A percentile compares a stretch with the other conserved stretches of the same genome.
Evolutionary conservation across 2,329 filamentous ascomycete genomes (phyloP).

Genomic region (Albophoma yamanashiensis): DNA sequence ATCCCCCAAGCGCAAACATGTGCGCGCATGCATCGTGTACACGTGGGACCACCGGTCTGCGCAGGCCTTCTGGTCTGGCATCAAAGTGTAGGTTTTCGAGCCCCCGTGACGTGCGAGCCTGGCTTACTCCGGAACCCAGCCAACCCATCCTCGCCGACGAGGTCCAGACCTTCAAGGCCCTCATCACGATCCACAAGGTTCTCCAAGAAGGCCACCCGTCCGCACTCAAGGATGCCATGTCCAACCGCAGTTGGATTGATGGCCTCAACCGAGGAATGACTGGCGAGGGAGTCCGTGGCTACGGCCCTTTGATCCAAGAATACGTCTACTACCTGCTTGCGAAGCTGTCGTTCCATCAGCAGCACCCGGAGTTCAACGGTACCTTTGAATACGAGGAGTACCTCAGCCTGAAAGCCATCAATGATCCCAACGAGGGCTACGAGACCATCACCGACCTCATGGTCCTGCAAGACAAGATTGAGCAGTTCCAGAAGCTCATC

Average conservation of each 20-base stretch:
- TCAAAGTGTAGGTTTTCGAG: slow-evolving; percentile 74
- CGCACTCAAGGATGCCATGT: slow-evolving; percentile 78
- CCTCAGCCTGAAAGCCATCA: slow-evolving; percentile 93
- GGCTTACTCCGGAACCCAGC: slow-evolving; percentile 30
- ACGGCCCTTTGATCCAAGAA: slow-evolving; percentile 86
- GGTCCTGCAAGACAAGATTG: slow-evolving; percentile 95
- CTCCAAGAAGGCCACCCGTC: slow-evolving; percentile 91
- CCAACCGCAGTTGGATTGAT: slow-evolving; percentile 84
- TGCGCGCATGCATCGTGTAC: slow-evolving; percentile 94
- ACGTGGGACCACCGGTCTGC: slow-evolving; percentile 99
- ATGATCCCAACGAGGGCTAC: slow-evolving; percentile 95
- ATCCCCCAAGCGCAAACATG: slow-evolving; percentile 77
- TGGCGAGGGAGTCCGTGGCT: slow-evolving; percentile 80
- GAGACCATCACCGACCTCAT: slow-evolving; percentile 97
- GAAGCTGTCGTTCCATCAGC: slow-evolving; percentile 92
- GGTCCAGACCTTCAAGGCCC: slow-evolving; percentile 96
- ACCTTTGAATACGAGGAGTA: slow-evolving; percentile 99
- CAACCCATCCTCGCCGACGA: slow-evolving; percentile 98
- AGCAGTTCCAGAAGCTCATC: slow-evolving; percentile 95
- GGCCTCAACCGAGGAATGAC: slow-evolving; percentile 74
- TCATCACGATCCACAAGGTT: slow-evolving; percentile 96
- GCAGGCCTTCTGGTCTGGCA: slow-evolving; percentile 89
- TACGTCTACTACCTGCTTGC: slow-evolving; percentile 93
- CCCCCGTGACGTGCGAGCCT: background rate
- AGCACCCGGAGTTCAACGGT: slow-evolving; percentile 96